phyloP scores from a whole-genome alignment of 169 alveolate genomes.

The Plasmodium sp. region DNA sequence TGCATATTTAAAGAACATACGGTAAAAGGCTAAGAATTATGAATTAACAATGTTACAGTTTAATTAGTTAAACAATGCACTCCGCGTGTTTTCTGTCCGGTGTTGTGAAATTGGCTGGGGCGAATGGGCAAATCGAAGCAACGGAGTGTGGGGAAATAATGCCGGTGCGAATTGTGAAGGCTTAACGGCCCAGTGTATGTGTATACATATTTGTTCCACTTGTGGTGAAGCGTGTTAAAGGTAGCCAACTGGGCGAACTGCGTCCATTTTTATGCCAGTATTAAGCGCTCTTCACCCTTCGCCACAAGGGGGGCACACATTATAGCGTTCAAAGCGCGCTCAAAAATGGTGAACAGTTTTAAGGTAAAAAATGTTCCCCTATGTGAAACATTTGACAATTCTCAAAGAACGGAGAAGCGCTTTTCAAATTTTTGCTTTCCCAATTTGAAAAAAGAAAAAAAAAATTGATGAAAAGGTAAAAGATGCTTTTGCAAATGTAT shows the following conservation, averaged over 20 bases:
- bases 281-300: neutral
- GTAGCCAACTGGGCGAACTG: neutral
- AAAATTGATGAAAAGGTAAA: neutral
- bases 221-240: neutral
- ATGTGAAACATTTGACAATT: neutral
- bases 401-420: neutral
- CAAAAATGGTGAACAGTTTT: neutral
- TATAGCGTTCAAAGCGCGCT: neutral
- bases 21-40: conserved; percentile 15
- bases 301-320: neutral
- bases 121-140: neutral
- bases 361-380: neutral
- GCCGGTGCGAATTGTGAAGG: neutral
- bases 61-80: neutral
- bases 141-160: neutral
- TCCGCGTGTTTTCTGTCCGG: neutral
- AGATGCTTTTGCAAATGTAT: neutral
- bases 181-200: neutral
- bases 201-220: neutral
- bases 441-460: neutral
- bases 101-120: neutral
- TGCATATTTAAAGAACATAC: neutral
- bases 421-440: neutral
- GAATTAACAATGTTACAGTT: conserved; percentile 30
- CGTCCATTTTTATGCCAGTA: neutral